Evolutionary conservation across 345 rosid species (phyloP).

Genomic region (Mallotus nudiflorus): DNA sequence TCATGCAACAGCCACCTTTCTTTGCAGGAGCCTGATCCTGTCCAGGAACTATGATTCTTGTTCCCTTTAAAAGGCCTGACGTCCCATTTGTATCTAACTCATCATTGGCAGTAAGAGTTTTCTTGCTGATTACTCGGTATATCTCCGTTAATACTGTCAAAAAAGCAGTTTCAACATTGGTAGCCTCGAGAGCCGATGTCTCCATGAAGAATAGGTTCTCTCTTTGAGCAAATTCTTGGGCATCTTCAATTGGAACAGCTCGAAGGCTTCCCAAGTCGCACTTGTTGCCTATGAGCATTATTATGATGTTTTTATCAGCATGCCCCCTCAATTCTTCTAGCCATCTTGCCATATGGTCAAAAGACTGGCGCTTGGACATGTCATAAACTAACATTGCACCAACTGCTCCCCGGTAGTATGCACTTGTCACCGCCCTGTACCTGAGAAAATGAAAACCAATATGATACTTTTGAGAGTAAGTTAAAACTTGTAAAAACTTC

Average conservation of each 20-base stretch:
- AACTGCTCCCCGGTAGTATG: slow-evolving; percentile 78
- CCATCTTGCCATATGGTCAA: slow-evolving; percentile 84
- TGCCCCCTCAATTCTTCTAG: slow-evolving; percentile 80
- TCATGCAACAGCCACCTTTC: slow-evolving; percentile 60
- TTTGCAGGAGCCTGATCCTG: slow-evolving; percentile 43
- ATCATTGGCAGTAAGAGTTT: slow-evolving; percentile 54
- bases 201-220: slow-evolving; percentile 87
- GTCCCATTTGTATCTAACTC: slow-evolving; percentile 40
- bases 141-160: slow-evolving; percentile 68
- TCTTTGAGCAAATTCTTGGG: slow-evolving; percentile 81
- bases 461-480: too few species aligned
- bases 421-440: slow-evolving; percentile 87
- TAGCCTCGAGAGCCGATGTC: slow-evolving; percentile 80
- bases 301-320: slow-evolving; percentile 77
- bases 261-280: slow-evolving; percentile 70
- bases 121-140: slow-evolving; percentile 72
- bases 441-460: slow-evolving; percentile 35
- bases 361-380: slow-evolving; percentile 87
- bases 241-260: slow-evolving; percentile 80
- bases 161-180: slow-evolving; percentile 79
- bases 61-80: slow-evolving; percentile 64
- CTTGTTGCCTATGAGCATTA: slow-evolving; percentile 82
- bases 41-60: slow-evolving; percentile 60
- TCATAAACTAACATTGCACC: slow-evolving; percentile 86
- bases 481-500: not conserved